Evolutionary conservation across 192 early-diverging fungal species (phyloP), one percentile per base, ranked within the genome.

Genomic region (Umbelopsis ramanniana): DNA sequence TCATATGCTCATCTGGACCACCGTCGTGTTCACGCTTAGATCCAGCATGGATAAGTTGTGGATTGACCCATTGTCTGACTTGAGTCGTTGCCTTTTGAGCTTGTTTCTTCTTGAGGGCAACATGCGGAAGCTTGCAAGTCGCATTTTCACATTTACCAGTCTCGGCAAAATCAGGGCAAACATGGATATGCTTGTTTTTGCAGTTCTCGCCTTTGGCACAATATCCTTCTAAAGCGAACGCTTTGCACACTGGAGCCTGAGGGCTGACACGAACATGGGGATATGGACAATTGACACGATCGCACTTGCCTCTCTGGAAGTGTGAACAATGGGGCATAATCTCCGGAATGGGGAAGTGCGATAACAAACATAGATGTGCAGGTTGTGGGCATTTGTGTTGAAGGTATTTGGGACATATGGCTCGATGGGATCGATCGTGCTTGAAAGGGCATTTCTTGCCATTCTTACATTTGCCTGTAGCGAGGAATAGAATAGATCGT

Each of bases 121-220:
- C 66, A 80, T 92, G 91, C 3, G 89, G 87, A 72, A 90, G 75
- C 6, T 82, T 82, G 69, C 91, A 93, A 22, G 84, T 86, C 19
- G 70, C 54, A 29, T 74, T 78, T 19, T 76, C 67, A 67, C 91
- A 93, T 26, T 85, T 85, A 12, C 80, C 79, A 24, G 87, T 86
- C 19, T 88, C 88, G 0, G 81, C 84, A 83, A 89, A 91, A 70
- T 89, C 88, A 0, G 91, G 91, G 47, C 91, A 93, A 22, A 91
- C 85, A 76, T 85, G 85, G 6, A 91, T 84, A 76, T 93, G 91
- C 4, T 88, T 83, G 57, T 89, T 76, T 21, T 75, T 74, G 68
- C 91, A 93, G 8, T 72, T 69, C 0, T 23, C 35, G 21, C 88
- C 91, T 46, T 83, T 81, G 12, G 83, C 76, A 71, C 91, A 93